Evolutionary conservation across 2,329 filamentous ascomycete species (phyloP).

Genomic region (Claviceps sorghi): DNA sequence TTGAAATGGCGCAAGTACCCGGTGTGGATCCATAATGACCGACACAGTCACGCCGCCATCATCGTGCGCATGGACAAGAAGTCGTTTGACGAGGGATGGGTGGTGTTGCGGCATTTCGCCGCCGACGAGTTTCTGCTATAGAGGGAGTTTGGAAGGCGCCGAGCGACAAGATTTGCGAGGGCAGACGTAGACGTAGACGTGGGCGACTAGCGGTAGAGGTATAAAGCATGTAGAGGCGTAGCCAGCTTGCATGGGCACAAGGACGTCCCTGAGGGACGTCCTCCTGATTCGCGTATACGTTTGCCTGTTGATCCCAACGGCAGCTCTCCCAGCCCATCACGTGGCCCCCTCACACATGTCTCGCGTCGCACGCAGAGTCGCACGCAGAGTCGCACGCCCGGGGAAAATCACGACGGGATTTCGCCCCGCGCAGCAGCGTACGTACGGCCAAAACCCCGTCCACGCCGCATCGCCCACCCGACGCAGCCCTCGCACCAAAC

Average conservation of each 20-base stretch:
- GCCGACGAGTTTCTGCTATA: constrained; percentile 49
- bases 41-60: constrained; percentile 82
- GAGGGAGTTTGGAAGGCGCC: not conserved
- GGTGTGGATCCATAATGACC: constrained; percentile 60
- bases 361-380: too few species aligned
- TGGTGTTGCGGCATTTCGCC: constrained; percentile 72
- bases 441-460: too few species aligned
- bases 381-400: too few species aligned
- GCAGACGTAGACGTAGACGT: not conserved
- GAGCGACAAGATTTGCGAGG: too few species aligned
- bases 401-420: too few species aligned
- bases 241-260: not conserved
- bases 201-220: not conserved
- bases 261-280: too few species aligned
- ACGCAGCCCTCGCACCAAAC: too few species aligned
- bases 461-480: too few species aligned
- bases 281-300: not conserved
- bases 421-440: too few species aligned
- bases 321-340: too few species aligned
- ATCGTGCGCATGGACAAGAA: constrained; percentile 59
- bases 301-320: not conserved
- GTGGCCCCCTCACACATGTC: too few species aligned
- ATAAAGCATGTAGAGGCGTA: not conserved
- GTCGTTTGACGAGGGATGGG: constrained; percentile 58
- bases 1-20: constrained; percentile 50